Evolutionary conservation across 2,329 filamentous ascomycete species (phyloP).

Genomic region (Leptographium lundbergii): DNA sequence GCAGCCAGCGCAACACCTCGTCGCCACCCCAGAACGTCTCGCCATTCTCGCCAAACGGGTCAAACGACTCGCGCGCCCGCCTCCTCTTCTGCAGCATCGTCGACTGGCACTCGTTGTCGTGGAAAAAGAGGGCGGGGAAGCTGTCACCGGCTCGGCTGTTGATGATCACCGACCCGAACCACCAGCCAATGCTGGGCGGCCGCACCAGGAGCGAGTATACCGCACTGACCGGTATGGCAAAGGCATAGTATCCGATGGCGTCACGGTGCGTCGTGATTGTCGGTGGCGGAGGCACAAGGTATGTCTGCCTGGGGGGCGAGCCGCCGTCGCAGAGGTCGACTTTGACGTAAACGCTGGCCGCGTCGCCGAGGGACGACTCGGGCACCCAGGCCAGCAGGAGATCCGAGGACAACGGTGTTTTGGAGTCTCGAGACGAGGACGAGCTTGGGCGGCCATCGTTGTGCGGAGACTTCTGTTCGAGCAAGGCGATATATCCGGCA

Average conservation of each 20-base stretch:
- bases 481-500: constrained; percentile 77
- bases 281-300: constrained; percentile 83
- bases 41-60: constrained; percentile 75
- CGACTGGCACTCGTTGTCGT: constrained; percentile 91
- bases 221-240: constrained; percentile 78
- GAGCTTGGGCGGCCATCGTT: constrained; percentile 27
- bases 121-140: constrained; percentile 93
- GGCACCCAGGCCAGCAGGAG: constrained; percentile 89
- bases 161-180: constrained; percentile 92
- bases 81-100: constrained; percentile 92
- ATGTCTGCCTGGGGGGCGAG: constrained; percentile 71
- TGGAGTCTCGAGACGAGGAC: constrained; percentile 26
- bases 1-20: constrained; percentile 84
- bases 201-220: constrained; percentile 85
- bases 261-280: constrained; percentile 65
- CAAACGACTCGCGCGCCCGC: constrained; percentile 70
- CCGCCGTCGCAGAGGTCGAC: constrained; percentile 78
- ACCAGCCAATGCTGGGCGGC: constrained; percentile 92
- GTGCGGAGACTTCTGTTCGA: constrained; percentile 65
- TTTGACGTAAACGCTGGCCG: constrained; percentile 83
- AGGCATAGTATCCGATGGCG: constrained; percentile 70
- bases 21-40: constrained; percentile 97
- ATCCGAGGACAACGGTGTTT: constrained; percentile 46
- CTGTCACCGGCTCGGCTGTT: constrained; percentile 84
- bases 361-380: constrained; percentile 75